phyloP scores from a whole-genome alignment of 495 filamentous ascomycete species.

The Stereocaulon alpinum region DNA sequence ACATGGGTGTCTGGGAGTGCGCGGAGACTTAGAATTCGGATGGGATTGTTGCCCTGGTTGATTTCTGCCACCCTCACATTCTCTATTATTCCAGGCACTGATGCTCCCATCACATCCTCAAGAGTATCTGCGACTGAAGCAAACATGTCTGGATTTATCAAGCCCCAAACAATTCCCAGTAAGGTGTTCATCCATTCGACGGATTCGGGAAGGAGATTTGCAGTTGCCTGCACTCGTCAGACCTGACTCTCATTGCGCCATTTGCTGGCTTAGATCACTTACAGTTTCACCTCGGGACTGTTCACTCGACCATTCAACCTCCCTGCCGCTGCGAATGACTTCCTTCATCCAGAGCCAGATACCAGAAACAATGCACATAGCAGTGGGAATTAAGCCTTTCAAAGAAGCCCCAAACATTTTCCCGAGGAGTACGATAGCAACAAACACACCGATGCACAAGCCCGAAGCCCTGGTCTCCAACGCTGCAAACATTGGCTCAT shows the following conservation, averaged over 20 bases:
- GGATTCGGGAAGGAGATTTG: constrained; percentile 83
- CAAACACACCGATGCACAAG: constrained; percentile 56
- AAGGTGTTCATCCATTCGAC: constrained; percentile 94
- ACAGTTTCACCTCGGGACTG: constrained; percentile 73
- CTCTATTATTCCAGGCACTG: constrained; percentile 77
- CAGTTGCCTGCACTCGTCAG: constrained; percentile 46
- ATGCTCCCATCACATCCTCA: constrained; percentile 94
- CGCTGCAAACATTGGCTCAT: constrained; percentile 69
- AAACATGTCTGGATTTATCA: constrained; percentile 93
- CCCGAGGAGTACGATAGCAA: constrained; percentile 66
- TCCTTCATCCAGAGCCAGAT: constrained; percentile 86
- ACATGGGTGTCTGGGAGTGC: constrained; percentile 77
- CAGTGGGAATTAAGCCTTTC: constrained; percentile 63
- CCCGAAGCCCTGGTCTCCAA: constrained; percentile 61
- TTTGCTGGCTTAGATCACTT: constrained; percentile 22
- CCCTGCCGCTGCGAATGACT: constrained; percentile 65
- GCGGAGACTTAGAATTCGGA: constrained; percentile 81
- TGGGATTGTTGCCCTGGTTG: constrained; percentile 79
- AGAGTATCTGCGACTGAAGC: constrained; percentile 58
- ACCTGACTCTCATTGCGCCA: neutral
- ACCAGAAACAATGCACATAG: constrained; percentile 55
- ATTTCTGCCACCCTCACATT: constrained; percentile 96
- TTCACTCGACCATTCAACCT: constrained; percentile 83
- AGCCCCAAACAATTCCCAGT: constrained; percentile 69
- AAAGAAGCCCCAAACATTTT: constrained; percentile 68